Conservation (phyloP, 768 basidiomycete species). For the Suillus spraguei region DNA sequence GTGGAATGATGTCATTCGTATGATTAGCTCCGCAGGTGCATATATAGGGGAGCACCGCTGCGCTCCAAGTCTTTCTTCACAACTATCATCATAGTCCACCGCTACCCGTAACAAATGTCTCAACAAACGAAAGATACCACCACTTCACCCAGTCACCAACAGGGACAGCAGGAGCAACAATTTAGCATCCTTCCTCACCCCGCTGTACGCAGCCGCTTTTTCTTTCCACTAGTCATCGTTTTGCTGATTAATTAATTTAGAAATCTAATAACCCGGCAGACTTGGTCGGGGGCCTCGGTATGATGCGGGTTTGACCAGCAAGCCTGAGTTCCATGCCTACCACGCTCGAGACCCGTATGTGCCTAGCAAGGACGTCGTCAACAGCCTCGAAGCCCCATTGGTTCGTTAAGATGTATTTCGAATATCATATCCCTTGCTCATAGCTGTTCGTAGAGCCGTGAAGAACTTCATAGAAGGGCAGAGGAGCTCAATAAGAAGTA, state of each 20-base stretch:
- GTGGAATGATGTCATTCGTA: background rate
- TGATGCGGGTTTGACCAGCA: conserved; percentile 39
- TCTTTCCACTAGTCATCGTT: background rate
- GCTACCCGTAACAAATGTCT: background rate
- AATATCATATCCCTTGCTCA: background rate
- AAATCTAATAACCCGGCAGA: conserved; percentile 64
- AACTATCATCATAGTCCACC: background rate
- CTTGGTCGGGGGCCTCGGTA: conserved; percentile 38
- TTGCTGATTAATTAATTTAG: conserved; percentile 31
- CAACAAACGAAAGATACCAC: conserved; percentile 5
- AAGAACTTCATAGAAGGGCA: conserved; percentile 48
- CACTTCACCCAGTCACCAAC: background rate
- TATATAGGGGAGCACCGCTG: conserved; percentile 1
- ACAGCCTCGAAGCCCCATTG: conserved; percentile 48
- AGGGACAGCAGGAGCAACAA: conserved; percentile 35
- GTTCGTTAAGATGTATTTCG: conserved; percentile 34
- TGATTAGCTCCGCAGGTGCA: background rate
- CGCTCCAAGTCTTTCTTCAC: background rate
- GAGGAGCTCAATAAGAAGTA: conserved; percentile 49
- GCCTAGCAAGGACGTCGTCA: conserved; percentile 45
- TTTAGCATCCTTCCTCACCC: conserved; percentile 65
- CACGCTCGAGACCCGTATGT: conserved; percentile 55
- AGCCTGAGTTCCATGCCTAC: conserved; percentile 45
- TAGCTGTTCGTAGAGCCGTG: conserved; percentile 41
- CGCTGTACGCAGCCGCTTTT: conserved; percentile 42